Evolutionary conservation across 2,329 filamentous ascomycete genomes (phyloP), one percentile per base, ranked within the genome.

Genomic region (Alternaria sp.): DNA sequence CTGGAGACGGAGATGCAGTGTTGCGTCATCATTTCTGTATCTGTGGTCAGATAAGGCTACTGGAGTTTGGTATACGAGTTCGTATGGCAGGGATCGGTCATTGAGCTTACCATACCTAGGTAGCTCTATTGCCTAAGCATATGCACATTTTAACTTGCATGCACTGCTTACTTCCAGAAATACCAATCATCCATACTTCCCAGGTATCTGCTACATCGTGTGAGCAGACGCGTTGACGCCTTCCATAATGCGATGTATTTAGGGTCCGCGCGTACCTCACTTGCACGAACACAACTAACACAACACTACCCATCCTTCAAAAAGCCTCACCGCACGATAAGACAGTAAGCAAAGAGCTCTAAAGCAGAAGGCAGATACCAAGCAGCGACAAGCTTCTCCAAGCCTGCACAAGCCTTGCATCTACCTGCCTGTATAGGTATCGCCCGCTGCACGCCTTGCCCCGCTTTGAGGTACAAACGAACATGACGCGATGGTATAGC

Each of bases 321-420:
- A 49, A 34, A 49, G 2, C 30, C 30, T 49, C 30, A 49, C 46
- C 30, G 30, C 30, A 36, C 46, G 30, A 49, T 36, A 49, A 49
- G 46, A 36, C 30, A 27, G 44, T 34, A 46, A 30, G 27, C 43
- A 46, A 4, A 32, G 10, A 43, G 18, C 12, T 36, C 44, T 16
- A 43, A 48, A 43, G 40, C 22, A 49, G 32, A 54, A 62, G 45
- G 40, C 46, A 14, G 38, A 11, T 50, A 46, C 43, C 58, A 67
- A 64, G 63, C 61, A 40, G 45, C 25, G 54, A 65, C 57, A 69
- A 67, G 66, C 65, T 55, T 62, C 51, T 30, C 59, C 60, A 63
- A 67, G 63, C 60, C 60, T 51, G 50, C 44, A 34, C 49, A 68
- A 68, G 65, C 63, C 57, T 66, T 63, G 27, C 27, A 12, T 8